Evolutionary conservation across 1,139 yeast genomes (phyloP).

Genomic region (Yamadazyma blattariae): DNA sequence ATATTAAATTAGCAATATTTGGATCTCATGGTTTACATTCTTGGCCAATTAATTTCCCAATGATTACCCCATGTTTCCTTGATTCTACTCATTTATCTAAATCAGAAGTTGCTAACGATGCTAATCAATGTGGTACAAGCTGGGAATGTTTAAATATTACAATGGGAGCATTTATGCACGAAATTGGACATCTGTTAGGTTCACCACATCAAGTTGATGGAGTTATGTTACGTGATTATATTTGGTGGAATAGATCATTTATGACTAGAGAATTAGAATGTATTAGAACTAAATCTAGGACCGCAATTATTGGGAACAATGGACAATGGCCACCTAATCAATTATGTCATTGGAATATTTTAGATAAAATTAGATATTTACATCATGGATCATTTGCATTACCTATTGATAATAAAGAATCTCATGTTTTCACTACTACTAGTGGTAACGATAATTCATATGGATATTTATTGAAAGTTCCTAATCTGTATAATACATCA

Average conservation of each 20-base stretch:
- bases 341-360: constrained; percentile 77
- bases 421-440: constrained; percentile 27
- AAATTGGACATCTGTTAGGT: constrained; percentile 86
- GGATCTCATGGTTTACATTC: constrained; percentile 92
- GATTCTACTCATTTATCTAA: constrained; percentile 66
- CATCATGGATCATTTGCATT: constrained; percentile 77
- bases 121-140: constrained; percentile 76
- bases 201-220: constrained; percentile 92
- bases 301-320: constrained; percentile 42
- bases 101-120: constrained; percentile 82
- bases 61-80: constrained; percentile 61
- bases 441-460: constrained; percentile 17
- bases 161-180: constrained; percentile 93
- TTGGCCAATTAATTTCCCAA: constrained; percentile 81
- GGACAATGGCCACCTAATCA: constrained; percentile 47
- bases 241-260: constrained; percentile 77
- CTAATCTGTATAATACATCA: constrained; percentile 25
- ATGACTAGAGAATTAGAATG: constrained; percentile 67
- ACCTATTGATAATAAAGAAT: constrained; percentile 50
- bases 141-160: constrained; percentile 92
- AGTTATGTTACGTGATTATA: constrained; percentile 85
- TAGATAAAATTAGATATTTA: constrained; percentile 74
- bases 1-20: constrained; percentile 77
- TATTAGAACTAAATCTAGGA: constrained; percentile 44
- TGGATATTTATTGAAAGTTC: constrained; percentile 19